A percentile compares a stretch with the other conserved stretches of the same genome.
Conservation (phyloP, 1,284 basidiomycete genomes). For the Omphalotus olearius region DNA sequence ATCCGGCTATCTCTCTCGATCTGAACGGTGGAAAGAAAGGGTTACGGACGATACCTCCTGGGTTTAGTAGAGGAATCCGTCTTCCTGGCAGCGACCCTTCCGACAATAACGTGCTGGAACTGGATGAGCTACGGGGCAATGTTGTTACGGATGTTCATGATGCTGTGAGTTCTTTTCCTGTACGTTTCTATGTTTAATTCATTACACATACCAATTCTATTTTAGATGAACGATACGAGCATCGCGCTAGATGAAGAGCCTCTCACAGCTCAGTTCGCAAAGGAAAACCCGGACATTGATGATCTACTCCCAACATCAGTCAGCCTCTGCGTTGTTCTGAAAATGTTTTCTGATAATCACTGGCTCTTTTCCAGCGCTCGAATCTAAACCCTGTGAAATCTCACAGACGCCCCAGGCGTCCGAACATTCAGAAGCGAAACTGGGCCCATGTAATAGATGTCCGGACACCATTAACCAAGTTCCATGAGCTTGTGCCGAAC, state of each 20-base stretch:
- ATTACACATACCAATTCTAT: not conserved
- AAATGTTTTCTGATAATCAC: not conserved
- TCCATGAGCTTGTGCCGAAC: conserved; percentile 82
- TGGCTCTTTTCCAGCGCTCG: conserved; percentile 35
- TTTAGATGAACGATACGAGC: not conserved
- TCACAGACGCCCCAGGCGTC: conserved; percentile 33
- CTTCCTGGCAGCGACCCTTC: conserved; percentile 54
- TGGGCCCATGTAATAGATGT: conserved; percentile 99
- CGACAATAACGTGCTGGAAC: conserved; percentile 40
- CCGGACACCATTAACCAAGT: conserved; percentile 86
- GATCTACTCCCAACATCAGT: conserved; percentile 81
- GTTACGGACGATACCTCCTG: conserved; percentile 59
- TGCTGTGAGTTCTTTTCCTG: conserved; percentile 13
- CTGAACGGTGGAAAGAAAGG: conserved; percentile 34
- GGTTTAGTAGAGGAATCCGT: conserved; percentile 62
- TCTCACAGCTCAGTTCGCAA: conserved; percentile 1
- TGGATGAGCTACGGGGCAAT: conserved; percentile 26
- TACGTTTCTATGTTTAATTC: not conserved
- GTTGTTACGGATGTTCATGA: not conserved
- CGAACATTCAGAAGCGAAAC: conserved; percentile 74
- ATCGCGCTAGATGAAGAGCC: conserved; percentile 18
- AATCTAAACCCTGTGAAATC: conserved; percentile 50
- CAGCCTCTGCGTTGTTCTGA: conserved; percentile 20
- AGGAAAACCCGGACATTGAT: conserved; percentile 59
- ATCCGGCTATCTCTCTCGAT: conserved; percentile 29